Percentiles rank a stretch among this genome's conserved stretches.
These are phyloP conservation scores for Cerrena zonata DNA, from an alignment of 1,284 basidiomycete genomes.

Conservation along the genomic window DNA sequence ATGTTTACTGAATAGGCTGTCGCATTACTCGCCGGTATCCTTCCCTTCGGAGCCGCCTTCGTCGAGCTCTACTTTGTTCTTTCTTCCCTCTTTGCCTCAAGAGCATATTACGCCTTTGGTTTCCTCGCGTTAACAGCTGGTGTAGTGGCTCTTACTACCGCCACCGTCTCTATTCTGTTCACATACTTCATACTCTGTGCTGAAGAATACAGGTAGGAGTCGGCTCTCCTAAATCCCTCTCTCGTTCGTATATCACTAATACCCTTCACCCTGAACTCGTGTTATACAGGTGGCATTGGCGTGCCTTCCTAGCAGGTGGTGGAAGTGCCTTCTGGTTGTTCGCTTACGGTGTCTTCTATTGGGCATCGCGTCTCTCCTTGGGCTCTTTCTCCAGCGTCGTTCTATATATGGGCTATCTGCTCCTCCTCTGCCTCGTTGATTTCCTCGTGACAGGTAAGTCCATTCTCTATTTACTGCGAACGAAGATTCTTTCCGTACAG, in stretches of 20 bases:
- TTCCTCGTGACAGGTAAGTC: constrained; percentile 81
- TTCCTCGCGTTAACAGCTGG: constrained; percentile 87
- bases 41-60: constrained; percentile 93
- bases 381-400: constrained; percentile 80
- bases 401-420: constrained; percentile 88
- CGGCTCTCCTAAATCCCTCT: too few species aligned
- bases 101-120: constrained; percentile 93
- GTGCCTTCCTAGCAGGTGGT: constrained; percentile 89
- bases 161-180: constrained; percentile 85
- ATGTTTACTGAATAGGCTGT: constrained; percentile 53
- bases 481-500: constrained; percentile 7
- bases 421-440: constrained; percentile 76
- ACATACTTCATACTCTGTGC: constrained; percentile 91
- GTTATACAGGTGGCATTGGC: constrained; percentile 84
- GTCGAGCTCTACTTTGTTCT: constrained; percentile 94
- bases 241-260: constrained; percentile 5
- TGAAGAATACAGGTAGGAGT: constrained; percentile 80
- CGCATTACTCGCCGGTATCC: constrained; percentile 79
- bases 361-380: constrained; percentile 79
- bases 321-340: constrained; percentile 92
- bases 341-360: constrained; percentile 81
- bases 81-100: constrained; percentile 88
- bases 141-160: constrained; percentile 83
- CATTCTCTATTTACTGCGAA: constrained; percentile 4
- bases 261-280: neutral